Conservation (phyloP, 805 yeast species). For the Starmerella riodocensis region DNA sequence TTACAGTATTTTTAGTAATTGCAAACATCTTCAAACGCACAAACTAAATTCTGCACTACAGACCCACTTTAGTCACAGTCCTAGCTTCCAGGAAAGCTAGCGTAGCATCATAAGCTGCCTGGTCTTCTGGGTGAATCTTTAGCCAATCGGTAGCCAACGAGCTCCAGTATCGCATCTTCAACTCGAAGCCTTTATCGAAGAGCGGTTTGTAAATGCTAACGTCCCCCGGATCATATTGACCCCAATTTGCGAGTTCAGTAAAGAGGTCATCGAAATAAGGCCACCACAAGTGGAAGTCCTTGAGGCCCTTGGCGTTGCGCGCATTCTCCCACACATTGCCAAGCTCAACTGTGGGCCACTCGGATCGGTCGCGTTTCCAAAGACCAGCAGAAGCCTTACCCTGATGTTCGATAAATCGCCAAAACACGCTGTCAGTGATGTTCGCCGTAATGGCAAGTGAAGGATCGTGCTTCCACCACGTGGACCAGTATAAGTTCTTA, state of each 20-base stretch:
- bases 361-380: conserved; percentile 8
- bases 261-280: conserved; percentile 14
- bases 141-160: not conserved
- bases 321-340: conserved; percentile 13
- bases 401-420: conserved; percentile 16
- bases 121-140: conserved; percentile 6
- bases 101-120: conserved; percentile 1
- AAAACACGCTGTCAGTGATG: conserved; percentile 14
- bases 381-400: conserved; percentile 12
- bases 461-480: conserved; percentile 17
- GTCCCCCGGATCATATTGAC: conserved; percentile 2
- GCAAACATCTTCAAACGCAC: too few species aligned
- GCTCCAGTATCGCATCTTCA: conserved; percentile 5
- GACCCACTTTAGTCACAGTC: not conserved
- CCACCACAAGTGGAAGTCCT: conserved; percentile 14
- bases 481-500: conserved; percentile 15
- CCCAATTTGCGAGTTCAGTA: conserved; percentile 8
- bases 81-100: not conserved
- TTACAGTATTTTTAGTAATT: too few species aligned
- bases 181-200: conserved; percentile 1
- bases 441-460: conserved; percentile 12
- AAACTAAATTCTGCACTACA: too few species aligned
- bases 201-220: not conserved
- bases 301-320: not conserved
- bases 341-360: conserved; percentile 6